Evolutionary conservation across 495 filamentous ascomycete genomes (phyloP), one percentile per base, ranked within the genome.

Genomic region (Penicillium cinerascens): DNA sequence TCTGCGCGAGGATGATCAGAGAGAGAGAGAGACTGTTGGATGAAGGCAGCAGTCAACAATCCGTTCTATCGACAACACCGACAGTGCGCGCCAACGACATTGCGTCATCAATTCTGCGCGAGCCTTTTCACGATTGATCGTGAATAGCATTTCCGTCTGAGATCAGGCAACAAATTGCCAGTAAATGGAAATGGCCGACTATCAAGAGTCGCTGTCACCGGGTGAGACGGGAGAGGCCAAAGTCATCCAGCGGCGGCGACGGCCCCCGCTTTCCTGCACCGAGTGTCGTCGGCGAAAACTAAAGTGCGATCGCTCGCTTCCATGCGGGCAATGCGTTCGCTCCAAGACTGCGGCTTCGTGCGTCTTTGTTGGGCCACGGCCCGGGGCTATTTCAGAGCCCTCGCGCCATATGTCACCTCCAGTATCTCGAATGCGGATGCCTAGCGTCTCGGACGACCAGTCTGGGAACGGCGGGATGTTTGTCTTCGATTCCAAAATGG

Each of bases 271-370:
- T 26, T 68, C 72, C 22, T 76, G 74, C 49, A 74, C 71, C 16
- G 63, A 76, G 50, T 88, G 85, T 55, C 80, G 85, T 48, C 76
- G 79, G 27, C 77, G 84, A 48, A 88, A 88, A 68, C 77, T 87
- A 55, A 87, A 84, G 65, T 88, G 85, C 68, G 83, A 87, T 61
- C 82, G 84, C 25, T 71, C 73, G 25, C 79, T 81, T 42, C 84
- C 85, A 18, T 88, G 85, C 54, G 78, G 78, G 29, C 85, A 87
- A 60, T 88, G 85, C 61, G 60, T 72, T 35, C 82, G 84, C 52
- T 71, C 70, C 8, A 72, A 74, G 37, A 69, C 65, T 13, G 63
- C 72, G 0, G 63, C 68, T 0, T 55, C 54, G 10, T 76, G 73
- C 36, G 59, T 66, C 4, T 76, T 71, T 51, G 62, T 61, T 4